Conservation (phyloP, 495 filamentous ascomycete genomes). For the Friedmanniomyces simplex region DNA sequence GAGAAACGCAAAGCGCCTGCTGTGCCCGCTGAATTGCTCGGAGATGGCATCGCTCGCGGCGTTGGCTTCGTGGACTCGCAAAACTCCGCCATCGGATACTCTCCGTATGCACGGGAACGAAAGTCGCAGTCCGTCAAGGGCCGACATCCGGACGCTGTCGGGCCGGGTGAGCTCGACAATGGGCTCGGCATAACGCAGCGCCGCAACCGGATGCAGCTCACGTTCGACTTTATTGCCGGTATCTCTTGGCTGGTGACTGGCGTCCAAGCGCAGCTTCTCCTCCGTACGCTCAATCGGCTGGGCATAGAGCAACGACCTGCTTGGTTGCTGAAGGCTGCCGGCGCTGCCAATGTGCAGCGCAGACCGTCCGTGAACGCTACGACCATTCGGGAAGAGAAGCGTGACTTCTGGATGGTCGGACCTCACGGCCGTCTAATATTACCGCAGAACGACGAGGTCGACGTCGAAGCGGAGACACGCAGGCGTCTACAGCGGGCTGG, state of each 20-base stretch:
- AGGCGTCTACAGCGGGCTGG: conserved; percentile 36
- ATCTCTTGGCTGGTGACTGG: conserved; percentile 57
- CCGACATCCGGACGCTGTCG: conserved; percentile 24
- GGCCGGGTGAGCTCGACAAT: conserved; percentile 32
- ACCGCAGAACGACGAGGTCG: conserved; percentile 51
- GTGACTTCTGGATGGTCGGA: conserved; percentile 51
- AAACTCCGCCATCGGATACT: conserved; percentile 9
- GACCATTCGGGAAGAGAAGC: background rate
- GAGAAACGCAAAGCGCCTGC: conserved; percentile 21
- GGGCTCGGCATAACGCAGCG: conserved; percentile 70
- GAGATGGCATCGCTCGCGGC: conserved; percentile 29
- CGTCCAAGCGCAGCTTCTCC: conserved; percentile 45
- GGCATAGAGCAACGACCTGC: conserved; percentile 53
- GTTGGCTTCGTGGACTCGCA: conserved; percentile 13
- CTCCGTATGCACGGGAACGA: conserved; percentile 58
- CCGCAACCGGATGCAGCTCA: conserved; percentile 61
- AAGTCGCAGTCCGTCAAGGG: conserved; percentile 34
- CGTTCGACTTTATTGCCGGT: conserved; percentile 59
- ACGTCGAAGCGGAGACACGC: conserved; percentile 66
- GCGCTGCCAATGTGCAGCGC: conserved; percentile 7
- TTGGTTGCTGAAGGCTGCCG: conserved; percentile 48
- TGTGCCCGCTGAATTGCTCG: conserved; percentile 31
- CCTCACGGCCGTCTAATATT: conserved; percentile 47
- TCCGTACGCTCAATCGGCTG: conserved; percentile 46
- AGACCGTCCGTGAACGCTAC: background rate